Evolutionary conservation across 805 yeast genomes (phyloP).

Genomic region (Candida nanaspora): DNA sequence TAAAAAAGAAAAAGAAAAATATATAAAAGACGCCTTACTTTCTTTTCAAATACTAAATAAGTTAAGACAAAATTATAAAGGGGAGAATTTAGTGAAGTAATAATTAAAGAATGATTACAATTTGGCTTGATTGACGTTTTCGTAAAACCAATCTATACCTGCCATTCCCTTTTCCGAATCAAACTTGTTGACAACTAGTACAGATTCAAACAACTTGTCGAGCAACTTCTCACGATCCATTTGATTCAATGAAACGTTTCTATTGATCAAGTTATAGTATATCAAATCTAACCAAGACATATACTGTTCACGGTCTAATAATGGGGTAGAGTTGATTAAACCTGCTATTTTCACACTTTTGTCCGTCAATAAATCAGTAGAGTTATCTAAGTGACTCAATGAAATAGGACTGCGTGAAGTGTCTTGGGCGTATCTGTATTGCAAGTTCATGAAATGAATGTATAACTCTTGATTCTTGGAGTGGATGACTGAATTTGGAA

Average conservation of each 20-base stretch:
- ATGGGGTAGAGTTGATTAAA: slow-evolving; percentile 46
- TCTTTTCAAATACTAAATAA: too few species aligned
- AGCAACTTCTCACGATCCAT: slow-evolving; percentile 33
- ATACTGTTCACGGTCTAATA: slow-evolving; percentile 36
- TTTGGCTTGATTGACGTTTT: too few species aligned
- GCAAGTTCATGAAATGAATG: not conserved
- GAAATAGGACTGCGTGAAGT: too few species aligned
- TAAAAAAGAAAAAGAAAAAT: too few species aligned
- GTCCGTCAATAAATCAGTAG: slow-evolving; percentile 18
- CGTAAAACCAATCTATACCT: slow-evolving; percentile 63
- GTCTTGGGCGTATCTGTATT: slow-evolving; percentile 1
- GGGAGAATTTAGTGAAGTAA: too few species aligned
- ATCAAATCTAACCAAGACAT: slow-evolving; percentile 41
- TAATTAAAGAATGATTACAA: too few species aligned
- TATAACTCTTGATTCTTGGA: slow-evolving; percentile 18
- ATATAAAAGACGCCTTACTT: too few species aligned
- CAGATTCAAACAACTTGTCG: slow-evolving; percentile 41
- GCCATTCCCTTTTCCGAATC: slow-evolving; percentile 49
- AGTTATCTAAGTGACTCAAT: slow-evolving; percentile 15
- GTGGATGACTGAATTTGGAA: slow-evolving; percentile 29
- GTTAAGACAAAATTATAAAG: too few species aligned
- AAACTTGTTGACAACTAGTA: slow-evolving; percentile 43
- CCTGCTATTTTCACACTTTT: slow-evolving; percentile 43
- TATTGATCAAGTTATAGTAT: slow-evolving; percentile 29
- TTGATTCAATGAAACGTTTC: too few species aligned